A percentile compares a stretch with the other conserved stretches of the same genome.
phyloP scores from a whole-genome alignment of 768 basidiomycete genomes.

The Pleurotus djamor region DNA sequence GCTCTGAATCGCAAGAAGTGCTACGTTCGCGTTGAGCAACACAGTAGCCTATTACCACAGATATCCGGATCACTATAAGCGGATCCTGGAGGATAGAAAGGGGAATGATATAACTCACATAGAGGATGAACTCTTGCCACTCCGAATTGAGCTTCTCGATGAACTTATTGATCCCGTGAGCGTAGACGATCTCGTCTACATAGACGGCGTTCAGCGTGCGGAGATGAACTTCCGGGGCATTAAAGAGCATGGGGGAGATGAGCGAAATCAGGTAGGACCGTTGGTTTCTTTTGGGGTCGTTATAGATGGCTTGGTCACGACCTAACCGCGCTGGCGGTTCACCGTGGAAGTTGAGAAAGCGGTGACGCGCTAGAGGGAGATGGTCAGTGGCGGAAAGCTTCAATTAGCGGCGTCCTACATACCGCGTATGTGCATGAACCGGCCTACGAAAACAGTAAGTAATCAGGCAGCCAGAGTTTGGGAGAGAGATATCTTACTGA shows the following conservation, averaged over 20 bases:
- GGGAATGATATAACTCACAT: constrained; percentile 31
- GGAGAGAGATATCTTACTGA: background rate
- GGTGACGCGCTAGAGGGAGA: constrained; percentile 24
- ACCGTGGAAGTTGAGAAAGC: constrained; percentile 46
- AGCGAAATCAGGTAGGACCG: constrained; percentile 34
- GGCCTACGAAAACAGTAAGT: constrained; percentile 21
- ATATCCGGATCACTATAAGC: too few relatives aligned
- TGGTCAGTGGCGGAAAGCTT: background rate
- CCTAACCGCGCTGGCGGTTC: constrained; percentile 43
- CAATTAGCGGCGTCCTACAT: too few relatives aligned
- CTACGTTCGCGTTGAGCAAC: constrained; percentile 56
- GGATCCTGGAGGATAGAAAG: too few relatives aligned
- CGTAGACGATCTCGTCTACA: constrained; percentile 35
- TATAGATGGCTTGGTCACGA: constrained; percentile 40
- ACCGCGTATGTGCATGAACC: constrained; percentile 28
- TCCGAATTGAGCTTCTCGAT: constrained; percentile 42
- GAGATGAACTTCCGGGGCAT: constrained; percentile 45
- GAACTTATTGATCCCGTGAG: constrained; percentile 23
- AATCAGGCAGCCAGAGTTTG: background rate
- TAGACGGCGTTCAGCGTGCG: constrained; percentile 43
- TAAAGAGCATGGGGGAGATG: constrained; percentile 45
- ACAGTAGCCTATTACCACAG: constrained; percentile 43
- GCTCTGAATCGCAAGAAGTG: constrained; percentile 54
- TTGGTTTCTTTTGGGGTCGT: constrained; percentile 10
- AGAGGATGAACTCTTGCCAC: constrained; percentile 51